Percentiles rank a stretch among this genome's conserved stretches.
Evolutionary conservation across 768 basidiomycete genomes (phyloP).

Genomic region (Pleurotus pulmonarius): DNA sequence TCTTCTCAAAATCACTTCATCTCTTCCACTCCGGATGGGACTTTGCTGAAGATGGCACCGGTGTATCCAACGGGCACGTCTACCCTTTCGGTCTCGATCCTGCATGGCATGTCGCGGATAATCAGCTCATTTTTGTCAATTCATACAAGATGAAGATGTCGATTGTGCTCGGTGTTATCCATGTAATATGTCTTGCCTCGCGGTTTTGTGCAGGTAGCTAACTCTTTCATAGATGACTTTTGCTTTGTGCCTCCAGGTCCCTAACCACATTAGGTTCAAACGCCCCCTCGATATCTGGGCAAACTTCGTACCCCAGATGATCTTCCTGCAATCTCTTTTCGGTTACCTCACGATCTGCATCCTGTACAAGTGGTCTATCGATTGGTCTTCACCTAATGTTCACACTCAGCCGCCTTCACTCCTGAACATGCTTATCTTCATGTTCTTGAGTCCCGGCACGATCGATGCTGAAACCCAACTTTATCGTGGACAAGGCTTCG

Average conservation of each 20-base stretch:
- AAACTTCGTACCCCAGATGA: conserved; percentile 95
- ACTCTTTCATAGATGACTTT: conserved; percentile 83
- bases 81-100: conserved; percentile 96
- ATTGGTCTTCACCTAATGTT: conserved; percentile 68
- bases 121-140: conserved; percentile 90
- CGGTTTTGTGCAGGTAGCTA: conserved; percentile 4
- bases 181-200: conserved; percentile 46
- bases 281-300: conserved; percentile 83
- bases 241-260: conserved; percentile 91
- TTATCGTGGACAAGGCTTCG: conserved; percentile 81
- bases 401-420: conserved; percentile 76
- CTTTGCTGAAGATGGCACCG: conserved; percentile 50
- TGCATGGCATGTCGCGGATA: conserved; percentile 91
- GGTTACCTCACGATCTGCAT: conserved; percentile 94
- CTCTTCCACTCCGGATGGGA: conserved; percentile 88
- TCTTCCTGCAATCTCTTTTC: conserved; percentile 97
- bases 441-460: conserved; percentile 90
- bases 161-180: conserved; percentile 91
- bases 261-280: conserved; percentile 94
- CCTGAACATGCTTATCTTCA: conserved; percentile 92
- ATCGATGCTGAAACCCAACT: conserved; percentile 68
- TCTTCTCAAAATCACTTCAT: conserved; percentile 91
- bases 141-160: conserved; percentile 99
- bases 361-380: conserved; percentile 94
- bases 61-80: conserved; percentile 56